Conservation (phyloP, 169 alveolate genomes). For the Plasmodium berghei region DNA sequence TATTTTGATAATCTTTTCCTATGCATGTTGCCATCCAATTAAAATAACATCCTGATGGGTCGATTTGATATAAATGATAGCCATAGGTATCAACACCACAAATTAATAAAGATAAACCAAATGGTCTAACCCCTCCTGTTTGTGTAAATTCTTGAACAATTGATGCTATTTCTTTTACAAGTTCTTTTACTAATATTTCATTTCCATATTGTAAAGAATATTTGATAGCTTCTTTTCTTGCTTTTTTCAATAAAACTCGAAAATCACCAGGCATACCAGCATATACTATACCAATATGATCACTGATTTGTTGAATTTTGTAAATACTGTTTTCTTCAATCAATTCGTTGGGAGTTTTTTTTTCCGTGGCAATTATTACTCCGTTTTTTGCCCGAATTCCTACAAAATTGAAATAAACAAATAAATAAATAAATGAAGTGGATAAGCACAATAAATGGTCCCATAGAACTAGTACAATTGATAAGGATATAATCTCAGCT, state of each 20-base stretch:
- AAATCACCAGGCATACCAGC: constrained; percentile 99
- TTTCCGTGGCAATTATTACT: constrained; percentile 96
- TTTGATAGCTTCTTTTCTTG: constrained; percentile 91
- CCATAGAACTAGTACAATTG: too few relatives aligned
- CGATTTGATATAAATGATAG: constrained; percentile 94
- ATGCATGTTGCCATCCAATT: constrained; percentile 99
- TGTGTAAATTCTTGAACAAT: constrained; percentile 99
- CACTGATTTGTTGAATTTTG: constrained; percentile 93
- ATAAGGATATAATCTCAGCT: too few relatives aligned
- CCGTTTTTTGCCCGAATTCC: constrained; percentile 97
- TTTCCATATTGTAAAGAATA: constrained; percentile 95
- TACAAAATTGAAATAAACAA: constrained; percentile 7
- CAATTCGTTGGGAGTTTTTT: constrained; percentile 91
- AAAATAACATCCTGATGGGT: constrained; percentile 99
- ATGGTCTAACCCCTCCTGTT: constrained; percentile 99
- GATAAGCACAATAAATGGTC: too few relatives aligned
- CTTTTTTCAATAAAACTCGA: constrained; percentile 92
- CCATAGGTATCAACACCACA: constrained; percentile 90
- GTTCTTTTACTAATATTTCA: constrained; percentile 94
- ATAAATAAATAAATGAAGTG: background rate
- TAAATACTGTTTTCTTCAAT: constrained; percentile 95
- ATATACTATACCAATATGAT: constrained; percentile 94
- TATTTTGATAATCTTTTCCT: constrained; percentile 96
- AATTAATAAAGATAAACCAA: constrained; percentile 96
- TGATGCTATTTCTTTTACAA: constrained; percentile 96